A percentile compares a stretch with the other conserved stretches of the same genome.
These are phyloP conservation scores for Sanghuangporus sanghuang DNA, from an alignment of 1,284 basidiomycete genomes.

Conservation along the genomic window DNA sequence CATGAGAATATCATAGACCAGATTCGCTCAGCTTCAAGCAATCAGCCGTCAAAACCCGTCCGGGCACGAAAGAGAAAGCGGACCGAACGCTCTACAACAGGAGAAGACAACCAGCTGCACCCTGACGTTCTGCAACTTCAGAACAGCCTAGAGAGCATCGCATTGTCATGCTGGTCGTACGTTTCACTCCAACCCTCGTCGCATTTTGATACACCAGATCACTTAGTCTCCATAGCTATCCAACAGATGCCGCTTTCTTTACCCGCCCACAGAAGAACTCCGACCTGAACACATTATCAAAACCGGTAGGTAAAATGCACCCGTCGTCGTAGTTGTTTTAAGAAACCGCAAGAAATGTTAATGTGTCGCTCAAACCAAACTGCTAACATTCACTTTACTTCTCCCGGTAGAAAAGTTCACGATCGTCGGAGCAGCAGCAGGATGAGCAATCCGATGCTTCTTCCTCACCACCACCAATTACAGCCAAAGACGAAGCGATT, in stretches of 20 bases:
- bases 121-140: conserved; percentile 44
- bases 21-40: conserved; percentile 40
- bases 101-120: conserved; percentile 28
- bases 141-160: conserved; percentile 40
- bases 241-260: conserved; percentile 50
- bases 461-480: not conserved
- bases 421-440: not conserved
- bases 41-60: not conserved
- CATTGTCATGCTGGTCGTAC: conserved; percentile 58
- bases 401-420: conserved; percentile 18
- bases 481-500: conserved; percentile 35
- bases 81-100: conserved; percentile 40
- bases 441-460: not conserved
- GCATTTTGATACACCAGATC: conserved; percentile 7
- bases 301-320: conserved; percentile 33
- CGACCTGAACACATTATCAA: conserved; percentile 55
- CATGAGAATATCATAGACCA: conserved; percentile 46
- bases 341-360: not conserved
- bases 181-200: conserved; percentile 19
- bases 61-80: conserved; percentile 25
- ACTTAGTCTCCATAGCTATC: conserved; percentile 35
- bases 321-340: conserved; percentile 14
- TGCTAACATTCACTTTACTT: not conserved
- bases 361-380: conserved; percentile 29
- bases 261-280: conserved; percentile 57